Conservation (phyloP, 2,329 filamentous ascomycete genomes). For the Phyllosticta citribraziliensis region DNA sequence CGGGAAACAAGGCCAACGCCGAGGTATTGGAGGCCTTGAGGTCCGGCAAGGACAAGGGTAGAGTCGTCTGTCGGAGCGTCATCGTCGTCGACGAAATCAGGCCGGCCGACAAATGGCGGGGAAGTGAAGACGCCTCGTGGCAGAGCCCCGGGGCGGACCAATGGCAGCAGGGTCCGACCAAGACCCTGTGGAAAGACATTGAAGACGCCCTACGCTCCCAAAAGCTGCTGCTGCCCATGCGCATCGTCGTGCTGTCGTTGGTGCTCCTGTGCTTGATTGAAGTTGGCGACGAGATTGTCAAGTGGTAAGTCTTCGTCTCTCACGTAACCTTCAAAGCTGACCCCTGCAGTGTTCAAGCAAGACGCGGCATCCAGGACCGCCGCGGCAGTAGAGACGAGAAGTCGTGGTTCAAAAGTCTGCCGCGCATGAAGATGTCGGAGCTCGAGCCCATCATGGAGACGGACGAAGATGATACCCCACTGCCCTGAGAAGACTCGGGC, state of each 20-base stretch:
- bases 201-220: slow-evolving; percentile 1
- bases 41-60: not conserved
- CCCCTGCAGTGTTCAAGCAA: not conserved
- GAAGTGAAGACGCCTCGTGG: not conserved
- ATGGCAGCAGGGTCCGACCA: not conserved
- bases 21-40: not conserved
- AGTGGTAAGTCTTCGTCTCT: not conserved
- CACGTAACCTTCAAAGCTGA: not conserved
- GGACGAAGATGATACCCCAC: slow-evolving; percentile 10
- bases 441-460: slow-evolving; percentile 5
- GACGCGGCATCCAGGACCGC: not conserved
- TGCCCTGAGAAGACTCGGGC: slow-evolving; percentile 3
- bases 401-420: not conserved
- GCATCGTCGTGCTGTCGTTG: slow-evolving; percentile 3
- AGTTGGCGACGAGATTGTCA: slow-evolving; percentile 1
- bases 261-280: slow-evolving; percentile 9
- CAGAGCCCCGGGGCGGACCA: not conserved
- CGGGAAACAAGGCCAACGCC: not conserved
- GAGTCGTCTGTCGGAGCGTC: slow-evolving; percentile 7
- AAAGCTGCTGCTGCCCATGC: slow-evolving; percentile 4
- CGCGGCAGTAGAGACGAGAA: slow-evolving; percentile 1
- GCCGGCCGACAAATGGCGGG: slow-evolving; percentile 1
- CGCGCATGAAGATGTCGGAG: not conserved
- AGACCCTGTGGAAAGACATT: slow-evolving; percentile 1
- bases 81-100: slow-evolving; percentile 1